Conservation (phyloP, 164 flowering plant genomes). For the Cinnamomum chago region DNA sequence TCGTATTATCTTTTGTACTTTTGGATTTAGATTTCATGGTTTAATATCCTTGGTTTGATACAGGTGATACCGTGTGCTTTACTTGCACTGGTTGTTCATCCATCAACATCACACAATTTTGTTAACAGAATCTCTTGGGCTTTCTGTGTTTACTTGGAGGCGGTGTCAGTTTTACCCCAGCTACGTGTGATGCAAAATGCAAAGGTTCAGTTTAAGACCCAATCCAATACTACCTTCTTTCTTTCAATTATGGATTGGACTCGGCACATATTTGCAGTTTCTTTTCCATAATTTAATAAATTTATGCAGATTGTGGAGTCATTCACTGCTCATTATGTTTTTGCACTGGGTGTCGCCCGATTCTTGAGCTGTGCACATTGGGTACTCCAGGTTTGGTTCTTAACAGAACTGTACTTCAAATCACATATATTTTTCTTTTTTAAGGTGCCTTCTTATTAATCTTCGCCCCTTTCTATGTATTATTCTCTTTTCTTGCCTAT, state of each 20-base stretch:
- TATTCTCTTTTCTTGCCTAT: not conserved
- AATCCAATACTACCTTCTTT: not conserved
- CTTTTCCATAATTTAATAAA: not conserved
- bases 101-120: conserved; percentile 44
- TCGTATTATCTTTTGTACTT: not conserved
- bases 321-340: conserved; percentile 47
- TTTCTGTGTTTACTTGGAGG: conserved; percentile 56
- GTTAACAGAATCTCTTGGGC: conserved; percentile 52
- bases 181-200: conserved; percentile 58
- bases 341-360: conserved; percentile 48
- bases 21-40: not conserved
- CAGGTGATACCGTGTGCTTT: conserved; percentile 48
- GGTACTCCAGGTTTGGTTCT: conserved; percentile 42
- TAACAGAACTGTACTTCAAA: not conserved
- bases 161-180: conserved; percentile 60
- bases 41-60: conserved; percentile 6
- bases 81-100: conserved; percentile 40
- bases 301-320: conserved; percentile 37
- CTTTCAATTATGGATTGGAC: not conserved
- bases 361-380: conserved; percentile 52
- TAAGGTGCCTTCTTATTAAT: not conserved
- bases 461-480: not conserved
- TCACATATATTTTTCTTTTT: not conserved
- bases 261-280: not conserved
- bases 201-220: conserved; percentile 23